Base-by-base conservation (phyloP, 805 yeast species). In the Alloascoidea hylecoeti region DNA sequence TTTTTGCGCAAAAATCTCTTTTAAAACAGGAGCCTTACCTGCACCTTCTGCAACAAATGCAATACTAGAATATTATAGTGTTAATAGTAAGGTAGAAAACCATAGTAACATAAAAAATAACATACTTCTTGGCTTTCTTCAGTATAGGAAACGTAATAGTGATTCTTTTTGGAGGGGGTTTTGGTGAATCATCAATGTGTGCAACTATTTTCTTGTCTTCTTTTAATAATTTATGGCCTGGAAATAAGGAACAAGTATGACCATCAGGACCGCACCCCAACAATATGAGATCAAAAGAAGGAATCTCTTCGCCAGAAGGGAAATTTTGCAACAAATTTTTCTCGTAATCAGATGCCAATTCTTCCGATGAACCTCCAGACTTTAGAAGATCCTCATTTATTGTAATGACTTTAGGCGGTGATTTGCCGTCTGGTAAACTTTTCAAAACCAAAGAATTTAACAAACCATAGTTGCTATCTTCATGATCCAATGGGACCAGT, bases 241-340 rank as follows among this genome's bases (percentile, higher is more conserved):
- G 96, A 71, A 86, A 86, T 44, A 86, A 64, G 1, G 96, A 86
- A 61, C 95, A 83, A 3, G 95, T 86, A 57, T 86, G 96, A 30
- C 96, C 96, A 51, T 86, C 96, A 27, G 96, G 96, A 4, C 96
- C 96, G 55, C 92, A 81, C 16, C 96, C 96, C 44, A 86, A 66
- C 40, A 85, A 61, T 16, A 86, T 61, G 48, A 85, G 61, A 56
- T 86, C 95, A 19, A 72, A 49, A 1, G 45, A 38, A 15, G 53
- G 49, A 12, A 35, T 34, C 1, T 23, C 41, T 18, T 50, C 52
- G 37, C 48, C 35, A 6, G 36, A 27, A 17, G 50, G 57, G 18
- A 77, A 50, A 42, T 56, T 51, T 16, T 48, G 52, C 5, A 89
- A 84, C 38, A 86, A 57, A 34, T 64, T 60, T 1, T 62, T 42